Evolutionary conservation across 2,329 filamentous ascomycete genomes (phyloP), one percentile per base, ranked within the genome.

Genomic region (Neobulgaria alba): DNA sequence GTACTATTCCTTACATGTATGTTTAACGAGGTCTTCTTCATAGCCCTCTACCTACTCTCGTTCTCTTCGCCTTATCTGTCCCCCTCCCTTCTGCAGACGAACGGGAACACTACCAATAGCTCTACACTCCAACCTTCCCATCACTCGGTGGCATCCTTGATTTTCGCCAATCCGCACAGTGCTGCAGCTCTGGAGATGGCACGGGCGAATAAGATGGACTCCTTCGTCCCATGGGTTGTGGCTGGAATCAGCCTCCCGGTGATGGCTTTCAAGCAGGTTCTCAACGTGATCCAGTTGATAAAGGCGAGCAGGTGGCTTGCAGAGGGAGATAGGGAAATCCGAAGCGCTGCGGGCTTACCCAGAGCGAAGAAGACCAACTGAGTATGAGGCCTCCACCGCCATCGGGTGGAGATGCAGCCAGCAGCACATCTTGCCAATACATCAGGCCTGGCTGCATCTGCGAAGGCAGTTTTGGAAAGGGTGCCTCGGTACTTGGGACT

Each of bases 1-100:
- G 89, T 98, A 33, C 74, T 98, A 31, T 98, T 98, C 68, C 66
- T 86, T 47, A 85, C 87, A 66, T 98, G 92, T 70, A 73, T 78
- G 43, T 67, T 94, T 52, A 98, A 98, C 64, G 92, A 98, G 66
- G 67, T 89, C 50, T 98, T 95, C 74, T 98, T 98, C 73, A 95
- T 98, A 60, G 89, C 87, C 20, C 79, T 98, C 47, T 98, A 98
- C 68, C 83, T 98, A 39, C 82, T 98, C 45, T 95, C 89, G 56
- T 98, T 98, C 72, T 93, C 85, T 43, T 94, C 86, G 42, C 90
- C 90, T 2, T 76, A 80, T 29, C 77, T 96, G 41, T 92, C 87
- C 2, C 90, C 92, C 1, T 86, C 86, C 43, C 82, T 96, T 38
- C 79, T 82, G 42, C 65, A 67, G 45, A 57, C 82, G 48, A 69